Percentiles rank a stretch among this genome's conserved stretches.
Conservation (phyloP, 1,139 yeast species). For the Kodamaea anthophila region DNA sequence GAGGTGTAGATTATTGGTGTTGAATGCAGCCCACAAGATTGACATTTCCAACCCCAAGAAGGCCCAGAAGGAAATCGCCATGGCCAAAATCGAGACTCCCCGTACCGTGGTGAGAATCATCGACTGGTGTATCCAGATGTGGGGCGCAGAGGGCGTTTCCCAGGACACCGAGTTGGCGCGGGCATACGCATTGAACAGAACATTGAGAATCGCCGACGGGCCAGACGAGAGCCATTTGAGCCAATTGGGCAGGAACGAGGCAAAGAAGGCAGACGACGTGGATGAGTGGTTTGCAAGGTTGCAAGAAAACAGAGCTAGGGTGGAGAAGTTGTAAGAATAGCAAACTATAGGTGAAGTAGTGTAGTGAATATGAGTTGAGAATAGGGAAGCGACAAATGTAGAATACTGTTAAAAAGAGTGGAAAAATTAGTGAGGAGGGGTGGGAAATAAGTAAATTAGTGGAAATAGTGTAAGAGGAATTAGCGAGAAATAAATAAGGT, state of each 20-base stretch:
- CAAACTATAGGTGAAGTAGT: no score
- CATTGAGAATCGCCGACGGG: constrained; percentile 67
- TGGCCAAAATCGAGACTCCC: constrained; percentile 67
- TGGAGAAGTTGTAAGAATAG: constrained; percentile 22
- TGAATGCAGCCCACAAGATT: constrained; percentile 62
- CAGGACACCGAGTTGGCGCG: constrained; percentile 60
- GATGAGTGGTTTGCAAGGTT: constrained; percentile 28
- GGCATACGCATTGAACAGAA: constrained; percentile 51
- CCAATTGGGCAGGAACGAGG: constrained; percentile 50
- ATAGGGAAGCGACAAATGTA: no score
- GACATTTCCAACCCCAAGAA: constrained; percentile 51
- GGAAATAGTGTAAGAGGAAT: no score
- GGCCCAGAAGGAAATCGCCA: constrained; percentile 57
- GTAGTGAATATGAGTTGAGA: no score
- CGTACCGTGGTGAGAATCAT: constrained; percentile 46
- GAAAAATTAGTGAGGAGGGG: no score
- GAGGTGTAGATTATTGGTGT: constrained; percentile 51
- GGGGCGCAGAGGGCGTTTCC: constrained; percentile 65
- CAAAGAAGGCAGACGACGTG: constrained; percentile 27
- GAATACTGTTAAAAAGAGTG: no score
- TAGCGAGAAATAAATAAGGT: no score
- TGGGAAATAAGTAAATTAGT: no score
- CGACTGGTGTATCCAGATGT: constrained; percentile 66
- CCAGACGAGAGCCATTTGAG: constrained; percentile 69
- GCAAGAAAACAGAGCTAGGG: constrained; percentile 16